Evolutionary conservation across 129 eudicot species (phyloP), one percentile per base, ranked within the genome.

Genomic region (Oenanthe sinensis): DNA sequence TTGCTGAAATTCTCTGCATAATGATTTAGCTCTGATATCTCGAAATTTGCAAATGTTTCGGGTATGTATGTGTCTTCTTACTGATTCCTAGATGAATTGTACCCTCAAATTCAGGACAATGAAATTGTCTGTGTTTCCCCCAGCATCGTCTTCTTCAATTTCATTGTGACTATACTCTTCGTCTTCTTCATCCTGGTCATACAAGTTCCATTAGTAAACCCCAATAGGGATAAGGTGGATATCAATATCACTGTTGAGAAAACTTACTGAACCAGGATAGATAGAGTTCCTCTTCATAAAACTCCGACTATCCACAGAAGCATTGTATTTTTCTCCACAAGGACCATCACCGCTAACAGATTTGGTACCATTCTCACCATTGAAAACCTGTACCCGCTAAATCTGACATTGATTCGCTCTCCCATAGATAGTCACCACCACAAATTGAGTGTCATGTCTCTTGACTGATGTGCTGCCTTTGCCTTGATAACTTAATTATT

Each of bases 191-290:
- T 87, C 93, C 37, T 79, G 79, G 17, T 90, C 96, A 78, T 91
- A 91, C 0, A 87, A 86, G 82, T 89, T 85, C 96, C 97, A 93
- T 20, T 69, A 90, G 83, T 84, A 79, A 26, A 85, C 36, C 62
- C 97, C 93, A n/a, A 91, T 89, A 82, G 87, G 87, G 96, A 93
- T 91, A 46, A 92, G 98, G 84, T 93, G 93, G 22, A 93, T 91
- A 80, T 91, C 97, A 6, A 93, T 83, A 84, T 93, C 93, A 85
- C 82, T 87, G 16, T 85, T 87, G 50, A 83, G 42, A 49, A 81
- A 88, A 81, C 84, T 84, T 65, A 52, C 87, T 33, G 76, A 81
- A 65, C 68, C 74, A 13, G 87, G 83, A 20, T 77, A 78, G 74
- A 17, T 72, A 52, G 75, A 84, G 14, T 86, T 85, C 47, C 77